Evolutionary conservation across 2,329 filamentous ascomycete genomes (phyloP).

Genomic region (Lecanosticta acicola): DNA sequence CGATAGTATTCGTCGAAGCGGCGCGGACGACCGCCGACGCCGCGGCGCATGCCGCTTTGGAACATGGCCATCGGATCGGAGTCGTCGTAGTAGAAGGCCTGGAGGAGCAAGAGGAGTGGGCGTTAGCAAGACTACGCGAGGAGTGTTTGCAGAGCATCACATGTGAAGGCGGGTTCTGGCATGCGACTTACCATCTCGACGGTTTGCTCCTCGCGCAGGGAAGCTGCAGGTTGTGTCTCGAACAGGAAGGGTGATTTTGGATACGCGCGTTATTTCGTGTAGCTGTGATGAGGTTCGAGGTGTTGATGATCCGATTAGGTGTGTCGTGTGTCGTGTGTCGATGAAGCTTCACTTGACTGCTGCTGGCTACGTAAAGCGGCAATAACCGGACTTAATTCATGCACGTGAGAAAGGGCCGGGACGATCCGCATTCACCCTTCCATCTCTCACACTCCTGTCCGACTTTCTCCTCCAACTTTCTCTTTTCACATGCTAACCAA

Average conservation of each 20-base stretch:
- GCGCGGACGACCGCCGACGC: conserved; percentile 50
- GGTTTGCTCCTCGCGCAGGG: not conserved
- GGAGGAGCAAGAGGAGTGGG: too few relatives aligned
- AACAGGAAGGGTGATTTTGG: not conserved
- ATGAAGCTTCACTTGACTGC: not conserved
- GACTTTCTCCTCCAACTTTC: not conserved
- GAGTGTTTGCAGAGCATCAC: too few relatives aligned
- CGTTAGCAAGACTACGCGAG: too few relatives aligned
- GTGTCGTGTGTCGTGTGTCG: not conserved
- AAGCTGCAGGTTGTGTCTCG: not conserved
- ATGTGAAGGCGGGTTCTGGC: not conserved
- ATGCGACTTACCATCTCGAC: not conserved
- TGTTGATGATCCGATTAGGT: not conserved
- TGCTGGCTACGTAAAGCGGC: not conserved
- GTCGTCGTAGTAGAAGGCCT: conserved; percentile 43
- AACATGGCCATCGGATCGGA: conserved; percentile 51
- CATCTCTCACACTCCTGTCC: too few relatives aligned
- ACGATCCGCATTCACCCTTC: not conserved
- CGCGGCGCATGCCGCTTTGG: conserved; percentile 49
- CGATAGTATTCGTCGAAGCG: conserved; percentile 98
- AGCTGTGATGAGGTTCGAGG: not conserved
- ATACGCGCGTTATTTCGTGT: not conserved
- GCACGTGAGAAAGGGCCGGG: too few relatives aligned
- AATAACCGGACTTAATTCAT: not conserved
- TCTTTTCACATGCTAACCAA: not conserved